Conservation (phyloP, 2,329 filamentous ascomycete species). For the Cladosporium sp. region DNA sequence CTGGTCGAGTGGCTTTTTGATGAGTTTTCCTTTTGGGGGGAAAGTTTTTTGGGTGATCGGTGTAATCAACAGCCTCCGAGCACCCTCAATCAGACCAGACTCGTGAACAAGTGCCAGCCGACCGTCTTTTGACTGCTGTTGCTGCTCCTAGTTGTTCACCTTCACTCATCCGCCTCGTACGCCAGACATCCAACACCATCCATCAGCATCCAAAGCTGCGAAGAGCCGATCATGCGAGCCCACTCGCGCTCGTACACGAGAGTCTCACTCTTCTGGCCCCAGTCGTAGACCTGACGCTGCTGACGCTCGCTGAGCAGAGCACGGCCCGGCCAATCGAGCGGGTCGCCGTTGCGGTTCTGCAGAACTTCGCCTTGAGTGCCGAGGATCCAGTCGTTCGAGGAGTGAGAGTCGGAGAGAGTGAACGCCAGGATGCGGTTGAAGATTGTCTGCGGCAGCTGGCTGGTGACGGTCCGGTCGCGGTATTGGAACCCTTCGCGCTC, state of each 20-base stretch:
- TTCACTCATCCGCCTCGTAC: conserved; percentile 26
- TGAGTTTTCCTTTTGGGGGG: too few species aligned
- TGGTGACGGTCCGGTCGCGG: conserved; percentile 22
- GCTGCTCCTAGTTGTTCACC: too few species aligned
- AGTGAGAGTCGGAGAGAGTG: background rate
- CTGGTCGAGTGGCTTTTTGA: too few species aligned
- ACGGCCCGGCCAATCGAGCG: background rate
- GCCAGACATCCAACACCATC: conserved; percentile 36
- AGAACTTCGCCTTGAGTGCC: background rate
- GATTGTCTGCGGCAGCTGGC: conserved; percentile 29
- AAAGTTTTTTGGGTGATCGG: too few species aligned
- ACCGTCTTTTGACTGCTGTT: too few species aligned
- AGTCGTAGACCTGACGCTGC: conserved; percentile 28
- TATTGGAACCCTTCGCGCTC: conserved; percentile 16
- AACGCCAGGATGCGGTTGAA: conserved; percentile 30
- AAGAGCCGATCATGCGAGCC: conserved; percentile 32
- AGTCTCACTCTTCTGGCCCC: conserved; percentile 31
- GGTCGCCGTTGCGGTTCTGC: background rate
- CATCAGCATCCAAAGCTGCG: conserved; percentile 37
- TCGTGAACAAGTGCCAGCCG: too few species aligned
- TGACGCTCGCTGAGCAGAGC: conserved; percentile 32
- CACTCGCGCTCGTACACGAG: conserved; percentile 31
- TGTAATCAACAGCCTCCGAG: too few species aligned
- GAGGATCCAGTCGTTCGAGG: background rate
- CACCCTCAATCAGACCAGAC: too few species aligned